Evolutionary conservation across 108 stramenopile species (phyloP), one percentile per base, ranked within the genome.

Genomic region (Nitzschia sp.): DNA sequence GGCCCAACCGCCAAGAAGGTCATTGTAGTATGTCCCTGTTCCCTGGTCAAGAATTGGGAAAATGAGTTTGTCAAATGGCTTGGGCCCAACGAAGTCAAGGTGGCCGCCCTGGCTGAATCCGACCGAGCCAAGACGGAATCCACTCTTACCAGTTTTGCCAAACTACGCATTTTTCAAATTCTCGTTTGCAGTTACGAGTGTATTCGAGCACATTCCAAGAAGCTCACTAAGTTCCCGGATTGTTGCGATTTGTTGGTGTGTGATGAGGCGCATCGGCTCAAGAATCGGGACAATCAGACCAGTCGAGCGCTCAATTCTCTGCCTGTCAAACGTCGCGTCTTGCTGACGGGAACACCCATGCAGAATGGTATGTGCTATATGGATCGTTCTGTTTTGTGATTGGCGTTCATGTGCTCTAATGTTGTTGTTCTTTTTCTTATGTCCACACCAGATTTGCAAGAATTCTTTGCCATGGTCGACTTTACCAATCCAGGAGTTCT

Each of bases 21-120:
- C 71, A 86, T 98, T 70, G 93, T 99, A 19, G 92, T 97, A 9
- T 96, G 95, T 59, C 98, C 98, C 20, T 97, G 96, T 79, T 88
- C 89, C 39, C 82, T 99, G 1, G 97, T 99, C 65, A 96, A 94
- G 66, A 99, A 98, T 69, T 98, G 99, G 97, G 96, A 93, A 65
- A 93, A 95, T 66, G 99, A 99, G 85, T 95, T 99, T 63, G 80
- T 85, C 51, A 99, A 99, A 74, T 98, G 98, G 99, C 75, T 98
- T 24, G 92, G 92, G 42, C 86, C 89, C 8, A 83, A 85, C 10
- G 72, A 44, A 10, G 89, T 89, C 78, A 90, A 91, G 67, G 78
- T 81, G 25, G 40, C 95, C 40, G 91, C 95, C 9, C 37, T 94
- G 12, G 91, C 97, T 39, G 97, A 97, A 77, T 81, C 85, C 3